A percentile compares a stretch with the other conserved stretches of the same genome.
phyloP scores from a whole-genome alignment of 2,329 filamentous ascomycete species.

The Pyrenochaeta sp. region DNA sequence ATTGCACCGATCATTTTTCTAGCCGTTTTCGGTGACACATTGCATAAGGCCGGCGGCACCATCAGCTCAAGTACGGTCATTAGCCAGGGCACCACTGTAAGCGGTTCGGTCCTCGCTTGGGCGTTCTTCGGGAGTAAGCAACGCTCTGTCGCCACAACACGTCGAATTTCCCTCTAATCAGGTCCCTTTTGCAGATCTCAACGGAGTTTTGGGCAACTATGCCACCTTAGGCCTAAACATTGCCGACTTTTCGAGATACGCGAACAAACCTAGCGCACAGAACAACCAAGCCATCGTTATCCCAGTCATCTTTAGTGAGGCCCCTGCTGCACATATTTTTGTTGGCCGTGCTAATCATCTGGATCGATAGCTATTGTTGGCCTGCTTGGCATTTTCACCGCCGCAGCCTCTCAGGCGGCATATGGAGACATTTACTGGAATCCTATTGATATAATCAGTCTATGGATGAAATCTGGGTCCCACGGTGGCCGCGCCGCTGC shows the following conservation, averaged over 20 bases:
- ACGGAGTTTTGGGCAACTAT: slow-evolving; percentile 39
- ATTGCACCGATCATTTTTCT: slow-evolving; percentile 39
- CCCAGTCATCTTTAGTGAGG: slow-evolving; percentile 32
- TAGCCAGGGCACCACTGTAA: slow-evolving; percentile 30
- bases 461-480: slow-evolving; percentile 50
- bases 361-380: slow-evolving; percentile 37
- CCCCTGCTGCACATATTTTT: background rate
- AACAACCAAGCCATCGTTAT: slow-evolving; percentile 50
- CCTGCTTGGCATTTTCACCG: slow-evolving; percentile 50
- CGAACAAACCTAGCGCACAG: slow-evolving; percentile 42
- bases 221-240: slow-evolving; percentile 42
- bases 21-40: slow-evolving; percentile 34
- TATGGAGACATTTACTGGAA: slow-evolving; percentile 45
- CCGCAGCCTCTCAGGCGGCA: slow-evolving; percentile 42
- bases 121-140: slow-evolving; percentile 23
- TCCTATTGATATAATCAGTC: slow-evolving; percentile 46
- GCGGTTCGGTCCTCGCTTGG: slow-evolving; percentile 35
- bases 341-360: background rate
- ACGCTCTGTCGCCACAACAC: background rate
- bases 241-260: slow-evolving; percentile 54
- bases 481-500: slow-evolving; percentile 34
- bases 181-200: slow-evolving; percentile 16
- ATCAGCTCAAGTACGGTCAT: slow-evolving; percentile 43
- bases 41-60: slow-evolving; percentile 33
- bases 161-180: background rate